Evolutionary conservation across 2,329 filamentous ascomycete genomes (phyloP).

Genomic region (Aspergillus sp.): DNA sequence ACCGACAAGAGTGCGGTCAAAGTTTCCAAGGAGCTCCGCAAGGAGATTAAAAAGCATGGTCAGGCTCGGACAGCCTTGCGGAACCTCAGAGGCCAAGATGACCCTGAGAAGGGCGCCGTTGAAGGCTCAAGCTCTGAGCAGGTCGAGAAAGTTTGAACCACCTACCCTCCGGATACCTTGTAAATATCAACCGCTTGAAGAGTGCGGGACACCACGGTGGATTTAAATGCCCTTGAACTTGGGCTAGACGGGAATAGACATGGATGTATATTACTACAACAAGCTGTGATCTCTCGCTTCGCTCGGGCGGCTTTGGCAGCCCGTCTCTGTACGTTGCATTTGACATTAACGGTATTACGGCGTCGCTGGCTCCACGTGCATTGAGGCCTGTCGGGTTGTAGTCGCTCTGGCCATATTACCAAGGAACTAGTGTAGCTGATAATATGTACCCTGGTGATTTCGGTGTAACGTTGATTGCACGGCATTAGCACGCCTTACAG

Average conservation of each 20-base stretch:
- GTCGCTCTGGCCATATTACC: too few relatives aligned
- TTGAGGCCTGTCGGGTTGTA: too few relatives aligned
- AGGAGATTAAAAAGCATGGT: slow-evolving; percentile 13
- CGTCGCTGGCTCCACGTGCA: too few relatives aligned
- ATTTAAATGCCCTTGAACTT: neutral
- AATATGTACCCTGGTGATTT: too few relatives aligned
- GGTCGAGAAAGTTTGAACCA: slow-evolving; percentile 13
- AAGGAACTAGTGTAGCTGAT: too few relatives aligned
- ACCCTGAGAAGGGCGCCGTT: neutral
- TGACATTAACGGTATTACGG: too few relatives aligned
- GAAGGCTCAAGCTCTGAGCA: slow-evolving; percentile 13
- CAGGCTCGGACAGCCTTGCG: slow-evolving; percentile 4
- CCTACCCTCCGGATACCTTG: neutral
- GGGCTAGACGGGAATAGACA: neutral
- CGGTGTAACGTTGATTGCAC: too few relatives aligned
- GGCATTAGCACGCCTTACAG: too few relatives aligned
- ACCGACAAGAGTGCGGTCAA: slow-evolving; percentile 15
- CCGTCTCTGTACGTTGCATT: too few relatives aligned
- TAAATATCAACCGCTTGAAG: neutral
- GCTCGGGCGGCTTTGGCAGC: too few relatives aligned
- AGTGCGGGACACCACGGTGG: neutral
- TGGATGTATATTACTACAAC: too few relatives aligned
- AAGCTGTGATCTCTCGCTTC: too few relatives aligned
- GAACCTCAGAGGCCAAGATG: neutral
- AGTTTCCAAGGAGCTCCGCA: slow-evolving; percentile 17